Evolutionary conservation across 2,329 filamentous ascomycete species (phyloP).

Genomic region (Fusarium sp.): DNA sequence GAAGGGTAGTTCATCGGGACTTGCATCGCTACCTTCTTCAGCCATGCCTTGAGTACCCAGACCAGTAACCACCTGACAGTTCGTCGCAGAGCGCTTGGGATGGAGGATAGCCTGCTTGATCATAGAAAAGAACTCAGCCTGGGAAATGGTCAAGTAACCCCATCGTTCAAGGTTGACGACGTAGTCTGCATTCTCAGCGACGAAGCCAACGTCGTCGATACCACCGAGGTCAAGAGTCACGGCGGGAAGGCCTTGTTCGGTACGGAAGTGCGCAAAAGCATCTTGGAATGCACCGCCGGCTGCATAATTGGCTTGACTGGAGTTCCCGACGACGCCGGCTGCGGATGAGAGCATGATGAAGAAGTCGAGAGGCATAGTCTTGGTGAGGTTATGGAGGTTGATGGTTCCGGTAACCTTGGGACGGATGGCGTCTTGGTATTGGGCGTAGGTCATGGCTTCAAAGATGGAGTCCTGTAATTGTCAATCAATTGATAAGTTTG

Average conservation of each 20-base stretch:
- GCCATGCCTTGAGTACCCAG: neutral
- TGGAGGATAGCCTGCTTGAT: constrained; percentile 2
- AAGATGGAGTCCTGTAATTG: neutral
- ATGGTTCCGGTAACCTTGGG: constrained; percentile 3
- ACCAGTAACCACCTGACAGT: constrained; percentile 1
- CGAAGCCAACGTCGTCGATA: neutral
- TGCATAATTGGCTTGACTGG: constrained; percentile 2
- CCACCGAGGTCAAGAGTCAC: constrained; percentile 2
- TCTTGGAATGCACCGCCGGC: constrained; percentile 5
- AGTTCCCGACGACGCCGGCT: neutral
- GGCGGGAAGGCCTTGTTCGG: neutral
- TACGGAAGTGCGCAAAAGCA: constrained; percentile 3
- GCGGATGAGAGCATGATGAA: constrained; percentile 11
- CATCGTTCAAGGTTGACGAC: constrained; percentile 5
- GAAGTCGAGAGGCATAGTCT: constrained; percentile 1
- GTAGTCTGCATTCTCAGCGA: neutral
- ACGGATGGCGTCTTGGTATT: neutral
- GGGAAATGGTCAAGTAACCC: constrained; percentile 7
- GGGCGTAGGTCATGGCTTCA: neutral
- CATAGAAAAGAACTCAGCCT: constrained; percentile 4
- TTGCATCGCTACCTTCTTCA: neutral
- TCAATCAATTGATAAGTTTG: too few species aligned
- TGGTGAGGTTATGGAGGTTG: neutral
- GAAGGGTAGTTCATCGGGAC: constrained; percentile 3
- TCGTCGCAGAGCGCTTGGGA: neutral